Evolutionary conservation across 164 flowering plant genomes (phyloP), one percentile per base, ranked within the genome.

Genomic region (Magnolia changhungtana): DNA sequence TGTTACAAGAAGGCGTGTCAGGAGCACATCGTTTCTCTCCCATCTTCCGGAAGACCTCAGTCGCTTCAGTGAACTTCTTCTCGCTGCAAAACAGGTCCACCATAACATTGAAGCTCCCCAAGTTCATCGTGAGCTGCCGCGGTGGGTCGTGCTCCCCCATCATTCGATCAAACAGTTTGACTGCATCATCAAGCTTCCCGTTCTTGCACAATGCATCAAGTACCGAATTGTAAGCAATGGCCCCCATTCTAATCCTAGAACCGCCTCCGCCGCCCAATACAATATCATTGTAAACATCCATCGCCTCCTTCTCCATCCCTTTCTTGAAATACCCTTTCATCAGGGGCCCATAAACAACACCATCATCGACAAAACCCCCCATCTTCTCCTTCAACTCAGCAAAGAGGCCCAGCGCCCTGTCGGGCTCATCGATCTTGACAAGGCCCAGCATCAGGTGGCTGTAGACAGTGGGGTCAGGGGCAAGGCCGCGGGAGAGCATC

Each of bases 91-190:
- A 90, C 74, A 95, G 92, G 77, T 91, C 92, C 9, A 75, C 93
- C 89, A 96, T 85, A 27, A 96, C 94, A 85, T 96, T 96, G 77
- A 84, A 96, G 73, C 89, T 91, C 37, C 98, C 98, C 69, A 96
- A 74, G 81, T 96, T 92, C 81, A 96, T 91, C 2, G 82, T 78
- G 66, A 92, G 70, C 61, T 73, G 64, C 84, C 75, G 85, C 0
- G 99, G 98, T 0, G 93, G 94, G 74, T 80, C 82, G 72, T 96
- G 97, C 82, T 81, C 87, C 19, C n/a, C 76, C 78, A 77, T 69
- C 90, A 94, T 92, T 79, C 83, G 75, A 50, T 90, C 93, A 79
- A 94, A 96, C 86, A 96, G 74, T 73, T 73, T 78, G 81, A 91
- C 71, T 0, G 91, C 95, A 85, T 86, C 91, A 50, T 90, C 94